These are phyloP conservation scores for Zasmidium cellare DNA, from an alignment of 2,329 filamentous ascomycete species.

Conservation along the genomic window DNA sequence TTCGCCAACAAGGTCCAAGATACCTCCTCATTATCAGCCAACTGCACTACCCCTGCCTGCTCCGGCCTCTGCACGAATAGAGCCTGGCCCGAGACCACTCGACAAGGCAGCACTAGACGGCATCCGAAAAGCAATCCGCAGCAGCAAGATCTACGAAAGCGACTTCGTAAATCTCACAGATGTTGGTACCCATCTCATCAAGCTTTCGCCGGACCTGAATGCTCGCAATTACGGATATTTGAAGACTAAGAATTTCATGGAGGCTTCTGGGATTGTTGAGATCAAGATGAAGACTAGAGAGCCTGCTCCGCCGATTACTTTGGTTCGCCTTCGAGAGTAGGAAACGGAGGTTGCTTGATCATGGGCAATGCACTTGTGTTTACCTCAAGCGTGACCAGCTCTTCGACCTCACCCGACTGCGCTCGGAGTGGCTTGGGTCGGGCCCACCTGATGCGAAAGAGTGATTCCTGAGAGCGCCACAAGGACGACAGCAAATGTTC, in stretches of 20 bases:
- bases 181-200: conserved; percentile 25
- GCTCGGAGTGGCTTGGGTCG: too few relatives aligned
- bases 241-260: not conserved
- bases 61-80: not conserved
- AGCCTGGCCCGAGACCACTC: conserved; percentile 14
- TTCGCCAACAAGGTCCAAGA: not conserved
- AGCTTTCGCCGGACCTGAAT: conserved; percentile 28
- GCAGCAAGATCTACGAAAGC: conserved; percentile 20
- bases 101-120: conserved; percentile 23
- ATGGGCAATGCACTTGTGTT: too few relatives aligned
- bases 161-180: conserved; percentile 30
- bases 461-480: too few relatives aligned
- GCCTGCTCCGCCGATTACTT: conserved; percentile 3
- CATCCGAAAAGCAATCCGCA: conserved; percentile 17
- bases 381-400: too few relatives aligned
- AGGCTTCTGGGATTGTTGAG: conserved; percentile 12
- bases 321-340: conserved; percentile 7
- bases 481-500: too few relatives aligned
- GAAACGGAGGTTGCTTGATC: too few relatives aligned
- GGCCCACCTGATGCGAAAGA: too few relatives aligned
- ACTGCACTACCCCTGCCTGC: not conserved
- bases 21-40: not conserved
- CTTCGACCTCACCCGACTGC: too few relatives aligned
- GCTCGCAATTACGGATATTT: conserved; percentile 32
- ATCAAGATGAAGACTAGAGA: conserved; percentile 6